Base-by-base conservation (phyloP, 257 asterid species). In the Solanum sejunctum region DNA sequence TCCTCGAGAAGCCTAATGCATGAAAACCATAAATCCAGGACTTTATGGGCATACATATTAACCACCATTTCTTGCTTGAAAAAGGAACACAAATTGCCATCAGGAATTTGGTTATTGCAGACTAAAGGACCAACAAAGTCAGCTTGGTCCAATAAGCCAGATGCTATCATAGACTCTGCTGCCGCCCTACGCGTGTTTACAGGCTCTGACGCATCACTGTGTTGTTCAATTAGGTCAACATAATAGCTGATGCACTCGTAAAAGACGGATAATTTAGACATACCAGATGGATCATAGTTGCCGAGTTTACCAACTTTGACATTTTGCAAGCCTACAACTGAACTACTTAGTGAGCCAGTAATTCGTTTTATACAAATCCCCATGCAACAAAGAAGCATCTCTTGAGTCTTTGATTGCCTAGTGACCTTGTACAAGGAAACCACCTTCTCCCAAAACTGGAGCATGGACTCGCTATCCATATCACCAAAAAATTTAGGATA, bases 1-100 rank as follows among this genome's bases (percentile, higher is more conserved):
- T 96, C 99, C 87, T 96, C 99, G 56, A 96, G 92, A 87, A 96
- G 98, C 90, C 89, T 96, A 85, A 95, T 87, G 88, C 94, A 90
- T 20, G 90, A 88, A 80, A 88, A 86, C 99, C 99, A 96, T 61
- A 93, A 87, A 86, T 90, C 91, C 72, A 96, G 88, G 71, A 92
- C 88, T 89, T 85, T 93, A 60, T 88, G 91, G 85, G 93, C 93
- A 84, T 88, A 93, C 75, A 81, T 45, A 85, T 86, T 84, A 82
- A 91, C 83, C 69, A 86, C 89, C 23, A 90, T 96, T 43, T 89
- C 89, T 12, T 70, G 79, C 82, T 88, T 85, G 89, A 85, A 84
- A n/a, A 28, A 75, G 81, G 89, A 85, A 82, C 67, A 80, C 7
- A 63, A 71, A 39, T 84, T 83, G 57, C 80, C 84, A 23, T 90